A percentile compares a stretch with the other conserved stretches of the same genome.
phyloP scores from a whole-genome alignment of 2,329 filamentous ascomycete species.

The Ilyonectria sp. region DNA sequence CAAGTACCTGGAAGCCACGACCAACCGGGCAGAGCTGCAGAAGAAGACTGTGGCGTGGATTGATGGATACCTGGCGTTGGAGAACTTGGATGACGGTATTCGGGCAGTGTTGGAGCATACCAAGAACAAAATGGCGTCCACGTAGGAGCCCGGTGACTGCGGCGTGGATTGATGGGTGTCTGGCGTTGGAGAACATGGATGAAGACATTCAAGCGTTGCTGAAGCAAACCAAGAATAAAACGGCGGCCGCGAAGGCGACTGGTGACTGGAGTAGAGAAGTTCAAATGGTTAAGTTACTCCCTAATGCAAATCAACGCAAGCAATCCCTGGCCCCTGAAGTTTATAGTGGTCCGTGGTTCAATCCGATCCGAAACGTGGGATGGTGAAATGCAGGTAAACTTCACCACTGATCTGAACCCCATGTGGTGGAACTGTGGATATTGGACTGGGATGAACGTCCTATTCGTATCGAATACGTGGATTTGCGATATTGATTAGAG shows the following conservation, averaged over 20 bases:
- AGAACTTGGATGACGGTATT: conserved; percentile 70
- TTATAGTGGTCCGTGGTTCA: neutral
- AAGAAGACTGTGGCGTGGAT: conserved; percentile 70
- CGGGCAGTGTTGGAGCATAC: conserved; percentile 69
- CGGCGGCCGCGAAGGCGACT: conserved; percentile 32
- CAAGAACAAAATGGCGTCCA: conserved; percentile 51
- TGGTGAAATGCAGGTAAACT: neutral
- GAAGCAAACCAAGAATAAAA: conserved; percentile 63
- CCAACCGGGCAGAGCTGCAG: conserved; percentile 62
- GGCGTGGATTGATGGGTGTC: conserved; percentile 56
- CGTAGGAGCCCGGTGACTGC: conserved; percentile 13
- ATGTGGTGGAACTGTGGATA: conserved; percentile 1
- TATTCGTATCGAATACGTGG: neutral
- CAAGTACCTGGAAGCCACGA: conserved; percentile 60
- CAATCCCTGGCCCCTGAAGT: neutral
- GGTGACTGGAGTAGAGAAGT: conserved; percentile 12
- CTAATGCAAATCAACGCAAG: conserved; percentile 11
- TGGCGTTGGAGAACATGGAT: conserved; percentile 67
- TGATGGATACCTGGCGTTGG: conserved; percentile 63
- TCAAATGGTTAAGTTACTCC: conserved; percentile 8
- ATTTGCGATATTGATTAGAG: no score
- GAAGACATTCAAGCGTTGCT: conserved; percentile 69
- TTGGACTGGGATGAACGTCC: conserved; percentile 5
- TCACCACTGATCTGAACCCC: neutral
- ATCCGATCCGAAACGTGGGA: neutral